Percentiles rank a stretch among this genome's conserved stretches.
These are phyloP conservation scores for Geoglossum glabrum DNA, from an alignment of 495 filamentous ascomycete genomes.

Conservation along the genomic window DNA sequence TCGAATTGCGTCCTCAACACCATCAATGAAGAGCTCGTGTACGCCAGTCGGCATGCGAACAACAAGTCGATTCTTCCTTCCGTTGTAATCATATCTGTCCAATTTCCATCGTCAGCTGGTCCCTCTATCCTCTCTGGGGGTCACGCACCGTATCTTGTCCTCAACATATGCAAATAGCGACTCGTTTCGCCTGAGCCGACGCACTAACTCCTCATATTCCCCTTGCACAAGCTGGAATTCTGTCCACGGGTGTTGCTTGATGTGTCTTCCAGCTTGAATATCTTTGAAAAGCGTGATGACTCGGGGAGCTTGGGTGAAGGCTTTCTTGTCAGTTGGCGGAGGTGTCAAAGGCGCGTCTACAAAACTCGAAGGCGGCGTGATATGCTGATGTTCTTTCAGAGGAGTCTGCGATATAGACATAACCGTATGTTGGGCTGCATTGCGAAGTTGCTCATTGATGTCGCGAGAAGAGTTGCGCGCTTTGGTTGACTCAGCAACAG, in stretches of 20 bases:
- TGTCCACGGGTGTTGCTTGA: no score
- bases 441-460: no score
- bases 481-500: no score
- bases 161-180: slow-evolving; percentile 8
- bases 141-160: slow-evolving; percentile 11
- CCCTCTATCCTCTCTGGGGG: slow-evolving; percentile 2
- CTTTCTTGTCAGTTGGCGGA: no score
- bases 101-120: background rate
- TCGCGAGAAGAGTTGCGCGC: no score
- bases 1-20: slow-evolving; percentile 7
- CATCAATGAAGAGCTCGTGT: slow-evolving; percentile 9
- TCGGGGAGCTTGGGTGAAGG: slow-evolving; percentile 8
- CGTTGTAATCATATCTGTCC: slow-evolving; percentile 11
- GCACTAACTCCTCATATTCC: slow-evolving; percentile 11
- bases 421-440: no score
- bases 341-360: no score
- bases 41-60: slow-evolving; percentile 12
- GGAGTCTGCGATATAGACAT: no score
- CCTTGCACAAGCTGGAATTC: no score
- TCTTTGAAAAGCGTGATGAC: slow-evolving; percentile 11
- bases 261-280: slow-evolving; percentile 5
- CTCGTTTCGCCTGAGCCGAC: slow-evolving; percentile 5
- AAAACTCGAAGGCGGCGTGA: no score
- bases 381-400: no score
- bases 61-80: slow-evolving; percentile 5